Percentiles rank a stretch among this genome's conserved stretches.
These are phyloP conservation scores for Aspergillus latus DNA, from an alignment of 2,329 filamentous ascomycete species.

Conservation along the genomic window DNA sequence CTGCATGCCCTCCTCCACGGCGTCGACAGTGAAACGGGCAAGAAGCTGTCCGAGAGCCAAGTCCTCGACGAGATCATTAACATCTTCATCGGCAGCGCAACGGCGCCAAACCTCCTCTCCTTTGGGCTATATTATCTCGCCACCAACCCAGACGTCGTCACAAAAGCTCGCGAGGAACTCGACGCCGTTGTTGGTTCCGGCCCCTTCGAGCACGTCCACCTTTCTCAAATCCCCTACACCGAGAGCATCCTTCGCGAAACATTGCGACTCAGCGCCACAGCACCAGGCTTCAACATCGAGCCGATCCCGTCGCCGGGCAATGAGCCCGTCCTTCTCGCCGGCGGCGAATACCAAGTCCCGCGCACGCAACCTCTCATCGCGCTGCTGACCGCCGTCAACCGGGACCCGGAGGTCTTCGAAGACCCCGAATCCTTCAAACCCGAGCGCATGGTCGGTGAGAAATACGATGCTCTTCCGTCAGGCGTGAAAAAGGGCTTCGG, in stretches of 20 bases:
- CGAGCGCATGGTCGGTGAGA: constrained; percentile 70
- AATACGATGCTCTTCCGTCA: constrained; percentile 63
- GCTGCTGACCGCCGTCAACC: constrained; percentile 59
- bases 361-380: constrained; percentile 54
- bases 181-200: constrained; percentile 45
- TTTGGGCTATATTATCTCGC: constrained; percentile 66
- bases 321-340: constrained; percentile 50
- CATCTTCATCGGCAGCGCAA: constrained; percentile 67
- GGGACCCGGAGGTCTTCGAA: constrained; percentile 64
- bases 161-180: constrained; percentile 66
- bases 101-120: constrained; percentile 65
- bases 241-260: constrained; percentile 67
- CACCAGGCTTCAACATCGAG: constrained; percentile 57
- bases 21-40: constrained; percentile 62
- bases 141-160: constrained; percentile 60
- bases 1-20: constrained; percentile 60
- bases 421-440: constrained; percentile 67
- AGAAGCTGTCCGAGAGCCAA: constrained; percentile 57
- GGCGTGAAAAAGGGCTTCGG: constrained; percentile 72
- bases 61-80: constrained; percentile 68
- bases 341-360: constrained; percentile 61
- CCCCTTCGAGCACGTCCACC: constrained; percentile 50
- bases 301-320: constrained; percentile 45
- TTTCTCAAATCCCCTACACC: constrained; percentile 66
- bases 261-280: constrained; percentile 62